Conservation (phyloP, 176 grass and related monocot genomes). For the Aegilops speltoides region DNA sequence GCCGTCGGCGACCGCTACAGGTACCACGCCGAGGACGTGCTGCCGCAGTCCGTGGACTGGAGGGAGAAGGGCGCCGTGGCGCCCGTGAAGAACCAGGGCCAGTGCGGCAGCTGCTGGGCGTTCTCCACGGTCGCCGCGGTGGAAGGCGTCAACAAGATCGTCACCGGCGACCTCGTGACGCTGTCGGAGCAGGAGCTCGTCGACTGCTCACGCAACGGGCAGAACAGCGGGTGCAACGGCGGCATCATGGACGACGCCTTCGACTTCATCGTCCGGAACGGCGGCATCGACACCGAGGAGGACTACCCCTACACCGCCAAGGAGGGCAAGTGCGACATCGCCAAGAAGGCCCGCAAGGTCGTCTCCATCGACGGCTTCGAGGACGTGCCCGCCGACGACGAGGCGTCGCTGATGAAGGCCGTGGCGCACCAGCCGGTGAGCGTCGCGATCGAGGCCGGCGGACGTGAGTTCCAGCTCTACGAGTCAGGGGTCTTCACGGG, state of each 20-base stretch:
- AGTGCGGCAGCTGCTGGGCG: too few relatives aligned
- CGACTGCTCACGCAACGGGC: too few relatives aligned
- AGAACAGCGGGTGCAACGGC: too few relatives aligned
- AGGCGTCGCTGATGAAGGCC: background rate
- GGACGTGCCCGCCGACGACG: background rate
- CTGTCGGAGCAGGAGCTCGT: too few relatives aligned
- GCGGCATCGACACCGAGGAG: background rate
- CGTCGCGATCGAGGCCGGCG: background rate
- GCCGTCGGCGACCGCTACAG: background rate
- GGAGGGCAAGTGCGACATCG: background rate
- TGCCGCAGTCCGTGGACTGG: too few relatives aligned
- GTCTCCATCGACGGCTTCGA: background rate
- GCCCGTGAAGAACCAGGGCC: too few relatives aligned
- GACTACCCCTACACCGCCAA: background rate
- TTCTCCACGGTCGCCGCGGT: too few relatives aligned
- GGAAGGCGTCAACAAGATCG: too few relatives aligned
- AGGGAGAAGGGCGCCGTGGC: too few relatives aligned
- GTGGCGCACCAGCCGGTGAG: conserved; percentile 1
- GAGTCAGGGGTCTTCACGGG: background rate
- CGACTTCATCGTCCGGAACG: background rate
- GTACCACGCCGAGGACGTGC: too few relatives aligned
- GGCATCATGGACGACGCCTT: too few relatives aligned
- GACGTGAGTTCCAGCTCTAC: background rate
- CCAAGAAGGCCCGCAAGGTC: background rate
- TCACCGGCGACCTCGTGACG: too few relatives aligned